These are phyloP conservation scores for Pelargonium fulgidum DNA, from an alignment of 441 rosid genomes.

Conservation along the genomic window DNA sequence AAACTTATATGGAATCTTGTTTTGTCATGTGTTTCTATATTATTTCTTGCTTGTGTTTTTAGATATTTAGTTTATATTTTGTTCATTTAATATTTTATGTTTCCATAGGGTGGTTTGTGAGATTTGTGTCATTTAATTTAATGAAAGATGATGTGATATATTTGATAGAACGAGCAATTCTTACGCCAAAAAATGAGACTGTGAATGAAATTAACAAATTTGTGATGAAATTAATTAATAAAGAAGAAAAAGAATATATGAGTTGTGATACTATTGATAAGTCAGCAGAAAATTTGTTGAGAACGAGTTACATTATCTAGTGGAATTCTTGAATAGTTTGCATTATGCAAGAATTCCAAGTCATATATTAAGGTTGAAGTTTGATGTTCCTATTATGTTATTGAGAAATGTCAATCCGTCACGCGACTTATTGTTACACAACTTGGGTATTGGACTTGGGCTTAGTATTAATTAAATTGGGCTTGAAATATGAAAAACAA, in stretches of 20 bases:
- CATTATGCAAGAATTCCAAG: background rate
- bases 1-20: no score
- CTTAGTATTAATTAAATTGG: no score
- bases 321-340: conserved; percentile 5
- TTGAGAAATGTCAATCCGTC: conserved; percentile 13
- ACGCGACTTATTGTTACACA: background rate
- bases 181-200: conserved; percentile 2
- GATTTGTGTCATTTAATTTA: background rate
- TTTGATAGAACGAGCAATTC: conserved; percentile 3
- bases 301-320: background rate
- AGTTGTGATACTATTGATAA: background rate
- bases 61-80: no score
- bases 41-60: no score
- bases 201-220: background rate
- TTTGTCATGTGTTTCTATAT: no score
- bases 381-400: background rate
- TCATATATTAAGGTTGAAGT: conserved; percentile 1
- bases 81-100: no score
- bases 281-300: background rate
- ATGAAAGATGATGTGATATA: background rate
- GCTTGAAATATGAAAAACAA: no score
- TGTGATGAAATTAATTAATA: background rate
- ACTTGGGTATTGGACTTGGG: no score
- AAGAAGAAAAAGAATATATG: background rate
- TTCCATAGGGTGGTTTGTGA: no score